phyloP scores from a whole-genome alignment of 257 asterid genomes.

The Plectranthus barbatus region DNA sequence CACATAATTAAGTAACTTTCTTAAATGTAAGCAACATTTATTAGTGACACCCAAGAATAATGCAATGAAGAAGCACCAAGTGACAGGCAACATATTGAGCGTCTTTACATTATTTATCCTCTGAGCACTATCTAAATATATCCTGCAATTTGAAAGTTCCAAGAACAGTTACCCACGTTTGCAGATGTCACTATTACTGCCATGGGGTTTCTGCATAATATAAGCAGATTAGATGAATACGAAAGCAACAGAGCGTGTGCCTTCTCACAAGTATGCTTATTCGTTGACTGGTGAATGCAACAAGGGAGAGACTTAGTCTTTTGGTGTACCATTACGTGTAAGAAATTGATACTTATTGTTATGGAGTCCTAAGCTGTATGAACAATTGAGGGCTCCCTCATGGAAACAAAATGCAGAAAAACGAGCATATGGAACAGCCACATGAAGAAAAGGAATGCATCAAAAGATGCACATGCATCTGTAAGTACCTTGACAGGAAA shows the following conservation, averaged over 20 bases:
- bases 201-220: not conserved
- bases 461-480: constrained; percentile 1
- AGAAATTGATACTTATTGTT: not conserved
- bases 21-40: not conserved
- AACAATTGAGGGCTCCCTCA: not conserved
- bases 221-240: not conserved
- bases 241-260: not conserved
- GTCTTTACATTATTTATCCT: not conserved
- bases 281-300: not conserved
- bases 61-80: not conserved
- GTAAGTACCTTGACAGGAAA: constrained; percentile 91
- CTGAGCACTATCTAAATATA: not conserved
- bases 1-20: not conserved
- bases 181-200: not conserved
- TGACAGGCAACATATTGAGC: not conserved
- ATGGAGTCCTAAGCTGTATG: not conserved
- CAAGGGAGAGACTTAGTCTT: not conserved
- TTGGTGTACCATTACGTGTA: not conserved
- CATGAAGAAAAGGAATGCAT: not conserved
- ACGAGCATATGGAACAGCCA: constrained; percentile 1
- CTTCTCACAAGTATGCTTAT: not conserved
- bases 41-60: not conserved
- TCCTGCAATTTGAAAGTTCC: not conserved
- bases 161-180: not conserved
- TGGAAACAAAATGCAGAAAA: constrained; percentile 1